Percentiles rank a stretch among this genome's conserved stretches.
These are phyloP conservation scores for Magnusiomyces ingens DNA, from an alignment of 1,139 yeast genomes.

Conservation along the genomic window DNA sequence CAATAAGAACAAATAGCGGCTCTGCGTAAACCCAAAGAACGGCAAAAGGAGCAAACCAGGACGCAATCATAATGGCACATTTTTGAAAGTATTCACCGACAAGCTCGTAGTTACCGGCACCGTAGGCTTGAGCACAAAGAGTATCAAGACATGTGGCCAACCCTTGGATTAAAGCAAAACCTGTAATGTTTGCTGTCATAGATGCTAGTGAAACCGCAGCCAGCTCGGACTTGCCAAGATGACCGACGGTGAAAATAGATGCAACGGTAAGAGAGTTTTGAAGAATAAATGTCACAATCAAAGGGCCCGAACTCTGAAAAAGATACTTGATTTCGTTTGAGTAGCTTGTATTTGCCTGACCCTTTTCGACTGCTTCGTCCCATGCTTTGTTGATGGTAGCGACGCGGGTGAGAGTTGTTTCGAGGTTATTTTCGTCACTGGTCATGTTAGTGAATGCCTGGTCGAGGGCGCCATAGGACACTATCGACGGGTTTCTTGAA, in stretches of 20 bases:
- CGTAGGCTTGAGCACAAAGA: conserved; percentile 57
- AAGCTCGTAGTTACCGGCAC: conserved; percentile 45
- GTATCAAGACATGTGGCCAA: conserved; percentile 80
- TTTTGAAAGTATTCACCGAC: conserved; percentile 53
- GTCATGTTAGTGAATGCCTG: no score
- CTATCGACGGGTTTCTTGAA: no score
- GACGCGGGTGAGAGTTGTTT: neutral
- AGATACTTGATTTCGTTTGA: conserved; percentile 34
- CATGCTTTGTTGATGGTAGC: conserved; percentile 25
- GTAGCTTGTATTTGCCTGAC: conserved; percentile 43
- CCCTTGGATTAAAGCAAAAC: conserved; percentile 75
- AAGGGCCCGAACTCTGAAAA: conserved; percentile 29
- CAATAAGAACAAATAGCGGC: conserved; percentile 37
- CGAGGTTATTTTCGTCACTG: neutral
- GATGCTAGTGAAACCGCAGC: conserved; percentile 77
- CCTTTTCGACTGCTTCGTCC: conserved; percentile 32
- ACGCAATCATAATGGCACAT: conserved; percentile 45
- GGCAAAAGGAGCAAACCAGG: conserved; percentile 42
- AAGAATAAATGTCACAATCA: conserved; percentile 27
- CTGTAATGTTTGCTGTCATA: conserved; percentile 77
- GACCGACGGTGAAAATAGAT: conserved; percentile 61
- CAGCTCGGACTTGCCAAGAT: conserved; percentile 63
- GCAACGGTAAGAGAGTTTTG: neutral
- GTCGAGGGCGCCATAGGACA: no score
- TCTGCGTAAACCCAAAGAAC: conserved; percentile 53